These are phyloP conservation scores for Geoglossum cookeanum DNA, from an alignment of 2,329 filamentous ascomycete genomes.

Conservation along the genomic window DNA sequence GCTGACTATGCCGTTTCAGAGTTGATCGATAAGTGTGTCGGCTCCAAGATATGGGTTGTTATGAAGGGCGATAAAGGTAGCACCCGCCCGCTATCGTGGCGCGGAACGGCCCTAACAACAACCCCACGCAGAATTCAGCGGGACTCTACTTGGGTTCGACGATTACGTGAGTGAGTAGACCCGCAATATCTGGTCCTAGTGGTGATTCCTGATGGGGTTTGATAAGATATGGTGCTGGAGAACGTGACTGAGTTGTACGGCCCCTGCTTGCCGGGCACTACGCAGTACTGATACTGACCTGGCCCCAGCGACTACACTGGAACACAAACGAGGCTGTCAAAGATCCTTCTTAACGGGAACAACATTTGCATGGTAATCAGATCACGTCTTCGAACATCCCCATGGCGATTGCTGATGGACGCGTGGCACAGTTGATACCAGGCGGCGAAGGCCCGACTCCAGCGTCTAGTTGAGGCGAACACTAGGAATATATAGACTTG, in stretches of 20 bases:
- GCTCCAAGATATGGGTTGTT: constrained; percentile 92
- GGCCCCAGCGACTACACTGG: constrained; percentile 66
- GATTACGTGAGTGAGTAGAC: constrained; percentile 92
- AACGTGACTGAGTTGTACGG: constrained; percentile 90
- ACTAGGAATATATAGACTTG: neutral
- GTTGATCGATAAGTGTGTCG: constrained; percentile 97
- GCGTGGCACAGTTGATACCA: constrained; percentile 43
- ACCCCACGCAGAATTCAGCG: constrained; percentile 59
- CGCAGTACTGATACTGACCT: neutral
- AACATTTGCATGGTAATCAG: constrained; percentile 90
- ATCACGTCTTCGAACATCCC: neutral
- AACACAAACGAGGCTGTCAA: constrained; percentile 70
- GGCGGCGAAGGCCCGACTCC: constrained; percentile 50
- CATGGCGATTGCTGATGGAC: constrained; percentile 7
- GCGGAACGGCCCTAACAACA: neutral
- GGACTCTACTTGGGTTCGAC: constrained; percentile 86
- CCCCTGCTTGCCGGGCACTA: no score
- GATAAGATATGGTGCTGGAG: constrained; percentile 85
- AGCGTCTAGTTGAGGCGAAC: neutral
- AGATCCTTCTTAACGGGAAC: constrained; percentile 93
- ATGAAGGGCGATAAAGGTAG: constrained; percentile 98
- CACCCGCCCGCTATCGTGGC: constrained; percentile 5
- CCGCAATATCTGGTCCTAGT: constrained; percentile 4
- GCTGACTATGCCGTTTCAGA: constrained; percentile 33
- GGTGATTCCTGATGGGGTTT: neutral